Evolutionary conservation across 768 basidiomycete species (phyloP).

Genomic region (Gloeopeniophorella convolvens): DNA sequence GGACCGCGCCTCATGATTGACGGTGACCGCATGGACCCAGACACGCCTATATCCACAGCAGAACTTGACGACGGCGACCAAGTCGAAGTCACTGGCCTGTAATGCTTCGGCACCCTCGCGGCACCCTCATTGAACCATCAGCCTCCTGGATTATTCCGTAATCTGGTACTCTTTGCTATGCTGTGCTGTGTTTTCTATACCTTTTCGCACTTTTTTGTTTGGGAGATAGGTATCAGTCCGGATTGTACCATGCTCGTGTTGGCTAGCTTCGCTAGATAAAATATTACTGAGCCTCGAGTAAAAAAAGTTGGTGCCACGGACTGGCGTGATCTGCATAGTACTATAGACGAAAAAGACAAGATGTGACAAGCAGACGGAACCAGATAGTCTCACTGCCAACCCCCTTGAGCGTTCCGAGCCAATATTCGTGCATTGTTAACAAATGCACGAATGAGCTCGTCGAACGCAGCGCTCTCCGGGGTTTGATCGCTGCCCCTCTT

Average conservation of each 20-base stretch:
- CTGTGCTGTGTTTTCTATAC: too few relatives aligned
- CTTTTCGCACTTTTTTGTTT: too few relatives aligned
- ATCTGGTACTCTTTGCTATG: neutral
- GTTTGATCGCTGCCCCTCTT: constrained; percentile 57
- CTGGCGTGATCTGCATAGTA: neutral
- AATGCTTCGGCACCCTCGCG: too few relatives aligned
- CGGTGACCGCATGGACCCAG: constrained; percentile 61
- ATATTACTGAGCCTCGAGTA: too few relatives aligned
- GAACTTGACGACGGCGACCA: constrained; percentile 78
- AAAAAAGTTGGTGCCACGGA: too few relatives aligned
- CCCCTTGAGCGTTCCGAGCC: constrained; percentile 64
- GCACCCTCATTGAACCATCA: too few relatives aligned
- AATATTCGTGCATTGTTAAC: constrained; percentile 91
- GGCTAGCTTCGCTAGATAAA: too few relatives aligned
- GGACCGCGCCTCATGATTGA: constrained; percentile 56
- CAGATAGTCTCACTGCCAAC: constrained; percentile 33
- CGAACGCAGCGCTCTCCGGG: constrained; percentile 67
- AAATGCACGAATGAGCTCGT: constrained; percentile 87
- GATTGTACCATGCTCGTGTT: too few relatives aligned
- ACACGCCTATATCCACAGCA: constrained; percentile 53
- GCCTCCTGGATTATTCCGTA: too few relatives aligned
- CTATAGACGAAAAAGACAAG: neutral
- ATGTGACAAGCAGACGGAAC: neutral
- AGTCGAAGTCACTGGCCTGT: constrained; percentile 47
- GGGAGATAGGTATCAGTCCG: too few relatives aligned